Conservation (phyloP, 2,329 filamentous ascomycete genomes). For the Tolypocladium tundrense region DNA sequence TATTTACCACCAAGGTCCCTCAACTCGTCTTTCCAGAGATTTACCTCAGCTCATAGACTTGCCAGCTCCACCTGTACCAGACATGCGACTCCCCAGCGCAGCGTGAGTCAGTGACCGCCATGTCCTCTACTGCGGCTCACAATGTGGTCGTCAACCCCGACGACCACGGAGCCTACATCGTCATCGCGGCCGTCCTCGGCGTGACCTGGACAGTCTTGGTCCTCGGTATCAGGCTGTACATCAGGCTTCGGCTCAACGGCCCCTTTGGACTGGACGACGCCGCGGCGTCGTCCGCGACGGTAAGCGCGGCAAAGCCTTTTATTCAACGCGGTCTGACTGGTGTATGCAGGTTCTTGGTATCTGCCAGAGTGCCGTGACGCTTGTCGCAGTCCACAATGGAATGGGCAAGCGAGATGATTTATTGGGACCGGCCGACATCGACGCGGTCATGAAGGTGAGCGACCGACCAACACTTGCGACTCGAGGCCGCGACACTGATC, state of each 20-base stretch:
- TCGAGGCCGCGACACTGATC: neutral
- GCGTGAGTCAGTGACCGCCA: neutral
- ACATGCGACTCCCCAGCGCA: neutral
- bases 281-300: constrained; percentile 6
- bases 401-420: constrained; percentile 4
- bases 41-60: neutral
- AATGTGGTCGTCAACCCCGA: constrained; percentile 3
- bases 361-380: constrained; percentile 4
- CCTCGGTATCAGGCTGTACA: constrained; percentile 7
- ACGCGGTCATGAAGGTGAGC: constrained; percentile 6
- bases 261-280: constrained; percentile 7
- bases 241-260: constrained; percentile 6
- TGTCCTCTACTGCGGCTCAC: neutral
- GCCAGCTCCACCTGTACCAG: neutral
- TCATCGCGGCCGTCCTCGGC: constrained; percentile 7
- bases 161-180: constrained; percentile 8
- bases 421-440: neutral
- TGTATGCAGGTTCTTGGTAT: constrained; percentile 3
- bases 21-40: neutral
- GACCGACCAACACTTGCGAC: too few species aligned
- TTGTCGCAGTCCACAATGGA: constrained; percentile 5
- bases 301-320: neutral
- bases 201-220: constrained; percentile 8
- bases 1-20: neutral
- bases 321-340: neutral